phyloP scores from a whole-genome alignment of 805 yeast species.

The Candida tammaniensis region DNA sequence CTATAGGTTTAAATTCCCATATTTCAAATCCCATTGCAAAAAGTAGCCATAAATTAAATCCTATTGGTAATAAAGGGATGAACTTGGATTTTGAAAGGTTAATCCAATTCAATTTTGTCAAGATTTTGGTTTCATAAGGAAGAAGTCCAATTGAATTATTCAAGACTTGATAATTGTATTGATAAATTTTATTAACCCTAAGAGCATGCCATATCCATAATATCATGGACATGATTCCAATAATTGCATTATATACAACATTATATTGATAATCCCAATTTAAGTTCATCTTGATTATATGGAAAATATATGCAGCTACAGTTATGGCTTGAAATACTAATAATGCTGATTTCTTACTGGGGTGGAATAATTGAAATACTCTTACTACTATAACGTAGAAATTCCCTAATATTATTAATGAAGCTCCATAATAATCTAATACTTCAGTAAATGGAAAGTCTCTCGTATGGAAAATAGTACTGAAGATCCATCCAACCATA shows the following conservation, averaged over 20 bases:
- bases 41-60: conserved; percentile 31
- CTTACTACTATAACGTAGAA: conserved; percentile 34
- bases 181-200: conserved; percentile 15
- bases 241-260: conserved; percentile 25
- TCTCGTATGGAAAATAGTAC: conserved; percentile 37
- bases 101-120: conserved; percentile 30
- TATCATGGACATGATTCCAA: conserved; percentile 28
- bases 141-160: conserved; percentile 36
- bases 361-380: conserved; percentile 25
- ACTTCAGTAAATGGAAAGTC: conserved; percentile 38
- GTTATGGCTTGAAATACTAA: conserved; percentile 18
- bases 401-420: conserved; percentile 32
- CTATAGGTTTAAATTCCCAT: conserved; percentile 33
- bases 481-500: conserved; percentile 36
- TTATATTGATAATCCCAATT: conserved; percentile 43
- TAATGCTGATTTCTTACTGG: conserved; percentile 9
- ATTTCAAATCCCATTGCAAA: conserved; percentile 33
- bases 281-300: conserved; percentile 23
- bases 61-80: conserved; percentile 35
- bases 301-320: conserved; percentile 20
- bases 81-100: conserved; percentile 20
- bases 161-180: conserved; percentile 17
- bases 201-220: conserved; percentile 36
- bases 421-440: conserved; percentile 42
- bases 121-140: conserved; percentile 37